phyloP scores from a whole-genome alignment of 83 land plant species.

The Diphasiastrum complanatum region DNA sequence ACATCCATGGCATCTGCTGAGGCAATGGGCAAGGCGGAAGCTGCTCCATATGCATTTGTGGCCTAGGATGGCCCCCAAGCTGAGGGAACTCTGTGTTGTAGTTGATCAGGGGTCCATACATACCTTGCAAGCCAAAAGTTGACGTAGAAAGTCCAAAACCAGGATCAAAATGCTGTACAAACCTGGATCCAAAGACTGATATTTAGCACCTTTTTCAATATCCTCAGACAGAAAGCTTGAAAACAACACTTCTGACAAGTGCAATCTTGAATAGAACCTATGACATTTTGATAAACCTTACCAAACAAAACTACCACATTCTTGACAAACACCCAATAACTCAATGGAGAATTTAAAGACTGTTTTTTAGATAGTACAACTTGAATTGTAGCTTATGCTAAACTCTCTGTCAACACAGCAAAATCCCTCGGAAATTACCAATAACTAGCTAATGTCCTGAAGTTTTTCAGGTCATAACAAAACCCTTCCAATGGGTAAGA shows the following conservation, averaged over 20 bases:
- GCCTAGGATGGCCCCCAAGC: conserved; percentile 53
- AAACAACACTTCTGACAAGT: neutral
- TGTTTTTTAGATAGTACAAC: no score
- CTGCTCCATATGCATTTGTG: conserved; percentile 45
- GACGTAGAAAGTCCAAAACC: conserved; percentile 68
- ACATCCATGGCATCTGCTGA: conserved; percentile 48
- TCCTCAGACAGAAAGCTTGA: neutral
- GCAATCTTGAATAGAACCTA: no score
- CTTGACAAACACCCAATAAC: no score
- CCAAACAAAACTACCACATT: no score
- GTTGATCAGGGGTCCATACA: conserved; percentile 60
- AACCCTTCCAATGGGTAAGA: no score
- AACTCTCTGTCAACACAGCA: no score
- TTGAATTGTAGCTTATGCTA: no score
- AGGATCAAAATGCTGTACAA: conserved; percentile 75
- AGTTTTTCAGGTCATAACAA: no score
- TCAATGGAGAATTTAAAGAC: no score
- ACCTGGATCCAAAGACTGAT: conserved; percentile 29
- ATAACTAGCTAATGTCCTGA: no score
- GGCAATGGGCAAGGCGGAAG: conserved; percentile 35
- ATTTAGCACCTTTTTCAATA: neutral
- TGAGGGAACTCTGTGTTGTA: conserved; percentile 81
- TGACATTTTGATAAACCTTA: no score
- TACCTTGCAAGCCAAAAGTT: conserved; percentile 55
- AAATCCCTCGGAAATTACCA: no score